These are phyloP conservation scores for Suillus bovinus DNA, from an alignment of 768 basidiomycete genomes.

Conservation along the genomic window DNA sequence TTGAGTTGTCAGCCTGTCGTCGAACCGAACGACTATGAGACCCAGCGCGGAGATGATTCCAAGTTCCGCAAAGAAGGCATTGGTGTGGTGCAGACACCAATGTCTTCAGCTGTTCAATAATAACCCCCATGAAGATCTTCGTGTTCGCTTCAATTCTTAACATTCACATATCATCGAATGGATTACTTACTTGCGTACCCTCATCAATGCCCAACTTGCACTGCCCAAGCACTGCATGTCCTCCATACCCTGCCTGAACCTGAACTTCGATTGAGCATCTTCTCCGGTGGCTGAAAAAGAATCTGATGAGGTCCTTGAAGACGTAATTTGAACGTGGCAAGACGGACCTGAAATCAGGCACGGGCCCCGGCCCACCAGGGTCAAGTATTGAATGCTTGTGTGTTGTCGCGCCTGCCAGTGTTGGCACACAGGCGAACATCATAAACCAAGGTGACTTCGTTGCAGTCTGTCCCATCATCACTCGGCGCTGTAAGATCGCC, in stretches of 20 bases:
- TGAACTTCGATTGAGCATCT: conserved; percentile 22
- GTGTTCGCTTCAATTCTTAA: conserved; percentile 25
- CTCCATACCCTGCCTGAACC: conserved; percentile 26
- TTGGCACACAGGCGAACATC: conserved; percentile 8
- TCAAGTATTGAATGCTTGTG: conserved; percentile 26
- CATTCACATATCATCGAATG: conserved; percentile 23
- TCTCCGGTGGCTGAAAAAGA: conserved; percentile 22
- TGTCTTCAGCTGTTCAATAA: conserved; percentile 20
- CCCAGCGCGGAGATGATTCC: conserved; percentile 20
- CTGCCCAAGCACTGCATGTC: conserved; percentile 18
- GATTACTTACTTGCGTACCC: conserved; percentile 18
- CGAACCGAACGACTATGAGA: conserved; percentile 16
- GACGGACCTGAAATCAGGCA: conserved; percentile 25
- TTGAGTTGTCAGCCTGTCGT: conserved; percentile 24
- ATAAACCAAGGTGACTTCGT: conserved; percentile 9
- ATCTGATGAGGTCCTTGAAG: not conserved
- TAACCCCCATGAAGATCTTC: conserved; percentile 24
- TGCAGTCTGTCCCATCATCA: conserved; percentile 18
- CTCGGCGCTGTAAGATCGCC: not conserved
- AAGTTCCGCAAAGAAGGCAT: conserved; percentile 23
- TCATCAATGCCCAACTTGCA: conserved; percentile 23
- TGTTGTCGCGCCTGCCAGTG: conserved; percentile 28
- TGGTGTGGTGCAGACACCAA: conserved; percentile 9
- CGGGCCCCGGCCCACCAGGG: conserved; percentile 22
- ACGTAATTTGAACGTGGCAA: not conserved